Conservation (phyloP, 2,329 filamentous ascomycete genomes). For the Diaporthe sp. region DNA sequence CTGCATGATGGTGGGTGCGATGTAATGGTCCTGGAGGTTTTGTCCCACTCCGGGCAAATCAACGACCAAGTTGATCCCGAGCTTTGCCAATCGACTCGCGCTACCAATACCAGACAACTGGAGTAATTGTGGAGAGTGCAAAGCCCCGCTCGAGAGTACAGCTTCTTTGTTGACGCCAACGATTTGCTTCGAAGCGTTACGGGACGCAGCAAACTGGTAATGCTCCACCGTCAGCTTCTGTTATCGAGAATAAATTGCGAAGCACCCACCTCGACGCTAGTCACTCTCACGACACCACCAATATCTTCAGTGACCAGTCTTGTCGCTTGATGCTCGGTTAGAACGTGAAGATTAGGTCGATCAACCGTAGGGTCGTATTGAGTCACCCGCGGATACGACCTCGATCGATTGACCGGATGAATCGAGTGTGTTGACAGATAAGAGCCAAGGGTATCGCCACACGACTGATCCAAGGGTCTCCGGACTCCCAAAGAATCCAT, state of each 20-base stretch:
- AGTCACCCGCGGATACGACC: not conserved
- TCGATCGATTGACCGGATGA: slow-evolving; percentile 6
- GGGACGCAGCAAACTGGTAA: slow-evolving; percentile 9
- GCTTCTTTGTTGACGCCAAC: not conserved
- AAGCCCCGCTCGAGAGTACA: not conserved
- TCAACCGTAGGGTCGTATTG: not conserved
- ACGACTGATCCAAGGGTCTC: slow-evolving; percentile 6
- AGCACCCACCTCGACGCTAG: not conserved
- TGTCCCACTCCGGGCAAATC: slow-evolving; percentile 1
- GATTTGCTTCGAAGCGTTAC: not conserved
- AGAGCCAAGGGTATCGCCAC: not conserved
- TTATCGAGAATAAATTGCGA: no score
- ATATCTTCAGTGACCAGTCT: not conserved
- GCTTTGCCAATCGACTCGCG: not conserved
- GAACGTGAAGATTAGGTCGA: not conserved
- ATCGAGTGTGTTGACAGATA: slow-evolving; percentile 14
- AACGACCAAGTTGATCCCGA: not conserved
- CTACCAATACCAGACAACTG: slow-evolving; percentile 9
- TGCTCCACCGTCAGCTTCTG: not conserved
- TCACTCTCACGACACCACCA: not conserved
- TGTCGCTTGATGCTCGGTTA: not conserved
- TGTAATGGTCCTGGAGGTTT: slow-evolving; percentile 10
- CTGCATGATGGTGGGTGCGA: not conserved
- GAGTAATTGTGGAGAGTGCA: slow-evolving; percentile 8
- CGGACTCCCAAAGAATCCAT: not conserved